Evolutionary conservation across 2,329 filamentous ascomycete species (phyloP).

Genomic region (Harringtonia lauricola): DNA sequence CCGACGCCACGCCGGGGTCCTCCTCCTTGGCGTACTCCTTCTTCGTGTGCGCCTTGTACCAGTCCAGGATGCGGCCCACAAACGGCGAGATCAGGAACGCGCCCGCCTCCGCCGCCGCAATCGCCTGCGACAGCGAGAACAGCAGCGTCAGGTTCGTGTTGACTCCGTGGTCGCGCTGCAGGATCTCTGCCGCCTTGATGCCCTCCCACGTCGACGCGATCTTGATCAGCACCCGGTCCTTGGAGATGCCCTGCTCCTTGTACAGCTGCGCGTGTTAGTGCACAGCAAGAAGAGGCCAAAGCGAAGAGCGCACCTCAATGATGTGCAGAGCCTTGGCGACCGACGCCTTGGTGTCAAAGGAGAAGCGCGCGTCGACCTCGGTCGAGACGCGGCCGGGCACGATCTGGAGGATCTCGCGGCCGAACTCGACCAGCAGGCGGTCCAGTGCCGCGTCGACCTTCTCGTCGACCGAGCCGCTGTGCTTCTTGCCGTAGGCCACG

Average conservation of each 20-base stretch:
- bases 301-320: constrained; percentile 59
- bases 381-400: constrained; percentile 98
- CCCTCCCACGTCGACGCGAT: constrained; percentile 98
- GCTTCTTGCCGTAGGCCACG: constrained; percentile 73
- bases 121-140: constrained; percentile 93
- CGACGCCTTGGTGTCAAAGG: constrained; percentile 86
- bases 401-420: constrained; percentile 93
- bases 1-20: constrained; percentile 92
- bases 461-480: constrained; percentile 57
- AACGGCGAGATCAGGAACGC: constrained; percentile 99
- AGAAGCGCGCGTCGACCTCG: constrained; percentile 92
- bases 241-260: constrained; percentile 80
- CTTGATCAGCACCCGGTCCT: constrained; percentile 97
- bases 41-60: constrained; percentile 95
- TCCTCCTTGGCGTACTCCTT: constrained; percentile 83
- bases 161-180: constrained; percentile 90
- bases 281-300: too few species aligned
- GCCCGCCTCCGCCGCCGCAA: constrained; percentile 86
- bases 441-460: constrained; percentile 88
- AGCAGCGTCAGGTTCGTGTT: constrained; percentile 99
- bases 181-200: constrained; percentile 95
- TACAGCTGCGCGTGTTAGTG: constrained; percentile 57
- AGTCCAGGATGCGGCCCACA: constrained; percentile 97
- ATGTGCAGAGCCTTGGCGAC: constrained; percentile 95
- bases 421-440: constrained; percentile 92